These are phyloP conservation scores for Sistotremastrum suecicum DNA, from an alignment of 768 basidiomycete genomes.

Conservation along the genomic window DNA sequence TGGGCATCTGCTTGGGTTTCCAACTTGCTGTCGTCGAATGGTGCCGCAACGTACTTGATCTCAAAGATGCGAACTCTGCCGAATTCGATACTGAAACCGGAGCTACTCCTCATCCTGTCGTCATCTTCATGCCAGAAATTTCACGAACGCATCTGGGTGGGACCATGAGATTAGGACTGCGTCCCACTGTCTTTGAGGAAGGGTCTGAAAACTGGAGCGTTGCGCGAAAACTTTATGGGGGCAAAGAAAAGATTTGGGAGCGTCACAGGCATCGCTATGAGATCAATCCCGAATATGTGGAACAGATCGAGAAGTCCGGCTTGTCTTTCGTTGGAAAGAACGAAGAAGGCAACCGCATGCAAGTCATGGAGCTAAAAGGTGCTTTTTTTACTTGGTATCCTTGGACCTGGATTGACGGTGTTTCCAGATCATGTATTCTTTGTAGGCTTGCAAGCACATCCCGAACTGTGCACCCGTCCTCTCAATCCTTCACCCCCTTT, in stretches of 20 bases:
- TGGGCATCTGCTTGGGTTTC: slow-evolving; percentile 96
- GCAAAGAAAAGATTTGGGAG: slow-evolving; percentile 79
- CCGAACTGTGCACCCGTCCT: slow-evolving; percentile 96
- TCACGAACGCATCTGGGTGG: slow-evolving; percentile 97
- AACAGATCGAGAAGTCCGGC: slow-evolving; percentile 54
- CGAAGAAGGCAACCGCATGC: slow-evolving; percentile 95
- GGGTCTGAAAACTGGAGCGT: slow-evolving; percentile 59
- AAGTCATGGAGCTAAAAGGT: slow-evolving; percentile 81
- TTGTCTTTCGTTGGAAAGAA: slow-evolving; percentile 79
- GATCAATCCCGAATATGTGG: slow-evolving; percentile 82
- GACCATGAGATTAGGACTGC: slow-evolving; percentile 97
- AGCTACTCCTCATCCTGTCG: slow-evolving; percentile 28
- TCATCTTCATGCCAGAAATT: slow-evolving; percentile 99
- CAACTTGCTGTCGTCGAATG: slow-evolving; percentile 94
- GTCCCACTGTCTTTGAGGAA: slow-evolving; percentile 83
- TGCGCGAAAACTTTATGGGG: slow-evolving; percentile 70
- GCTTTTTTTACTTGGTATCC: slow-evolving; percentile 15
- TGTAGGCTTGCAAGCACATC: slow-evolving; percentile 89
- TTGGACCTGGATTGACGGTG: background rate
- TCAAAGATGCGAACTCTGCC: slow-evolving; percentile 71
- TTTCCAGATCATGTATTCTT: slow-evolving; percentile 82
- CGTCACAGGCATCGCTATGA: slow-evolving; percentile 93
- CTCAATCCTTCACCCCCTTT: slow-evolving; percentile 96
- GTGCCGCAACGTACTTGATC: slow-evolving; percentile 69
- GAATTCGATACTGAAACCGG: slow-evolving; percentile 63